Evolutionary conservation across 495 filamentous ascomycete genomes (phyloP).

Genomic region (Penicillium goetzii): DNA sequence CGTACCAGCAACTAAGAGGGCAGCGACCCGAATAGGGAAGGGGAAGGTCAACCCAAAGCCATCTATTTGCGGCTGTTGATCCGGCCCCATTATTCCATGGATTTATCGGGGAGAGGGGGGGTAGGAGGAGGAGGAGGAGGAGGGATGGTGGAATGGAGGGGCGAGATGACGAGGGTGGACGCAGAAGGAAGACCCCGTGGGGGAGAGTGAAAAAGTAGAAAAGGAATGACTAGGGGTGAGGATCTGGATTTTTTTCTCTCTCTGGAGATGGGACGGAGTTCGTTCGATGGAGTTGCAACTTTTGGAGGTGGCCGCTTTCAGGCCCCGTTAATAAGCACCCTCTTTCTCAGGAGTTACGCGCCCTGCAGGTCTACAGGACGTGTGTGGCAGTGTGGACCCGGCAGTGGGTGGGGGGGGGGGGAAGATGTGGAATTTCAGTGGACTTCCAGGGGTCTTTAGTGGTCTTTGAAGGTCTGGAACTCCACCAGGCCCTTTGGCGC

Average conservation of each 20-base stretch:
- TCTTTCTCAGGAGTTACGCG: constrained; percentile 1
- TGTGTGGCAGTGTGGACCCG: no score
- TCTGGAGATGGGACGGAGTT: background rate
- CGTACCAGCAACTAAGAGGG: constrained; percentile 78
- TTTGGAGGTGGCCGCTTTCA: constrained; percentile 32
- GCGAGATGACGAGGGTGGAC: constrained; percentile 9
- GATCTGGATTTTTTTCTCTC: constrained; percentile 13
- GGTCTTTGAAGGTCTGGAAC: constrained; percentile 19
- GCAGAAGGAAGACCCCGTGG: constrained; percentile 7
- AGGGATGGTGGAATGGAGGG: constrained; percentile 20
- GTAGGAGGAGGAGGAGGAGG: constrained; percentile 5
- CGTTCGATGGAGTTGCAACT: constrained; percentile 14
- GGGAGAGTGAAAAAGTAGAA: constrained; percentile 16
- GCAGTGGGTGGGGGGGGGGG: constrained; percentile 16
- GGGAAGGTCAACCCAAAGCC: constrained; percentile 81
- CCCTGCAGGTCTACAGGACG: background rate
- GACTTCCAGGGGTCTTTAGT: constrained; percentile 4
- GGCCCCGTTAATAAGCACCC: constrained; percentile 30
- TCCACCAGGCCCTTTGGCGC: constrained; percentile 11
- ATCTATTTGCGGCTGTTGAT: constrained; percentile 80
- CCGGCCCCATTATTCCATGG: constrained; percentile 74
- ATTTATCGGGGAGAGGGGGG: constrained; percentile 21
- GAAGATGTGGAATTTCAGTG: constrained; percentile 9
- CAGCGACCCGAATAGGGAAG: constrained; percentile 80
- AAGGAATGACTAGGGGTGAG: constrained; percentile 53